phyloP scores from a whole-genome alignment of 2,329 filamentous ascomycete species.

The Botryotinia narcissicola region DNA sequence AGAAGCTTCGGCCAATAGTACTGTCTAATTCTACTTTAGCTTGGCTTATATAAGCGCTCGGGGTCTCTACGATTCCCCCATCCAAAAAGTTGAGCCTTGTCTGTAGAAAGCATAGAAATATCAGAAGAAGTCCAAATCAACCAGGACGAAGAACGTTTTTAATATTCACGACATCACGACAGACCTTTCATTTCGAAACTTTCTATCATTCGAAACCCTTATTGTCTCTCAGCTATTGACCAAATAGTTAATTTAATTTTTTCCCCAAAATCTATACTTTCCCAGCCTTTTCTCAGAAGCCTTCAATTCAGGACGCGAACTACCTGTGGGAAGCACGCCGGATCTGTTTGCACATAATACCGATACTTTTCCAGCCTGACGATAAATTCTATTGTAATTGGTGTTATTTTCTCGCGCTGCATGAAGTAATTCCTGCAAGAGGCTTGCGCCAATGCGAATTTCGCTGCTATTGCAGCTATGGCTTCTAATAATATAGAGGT shows the following conservation, averaged over 20 bases:
- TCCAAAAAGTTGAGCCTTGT: conserved; percentile 16
- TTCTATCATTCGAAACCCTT: conserved; percentile 1
- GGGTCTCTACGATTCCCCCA: not conserved
- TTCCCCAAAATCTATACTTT: not conserved
- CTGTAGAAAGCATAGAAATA: conserved; percentile 7
- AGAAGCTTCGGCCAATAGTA: not conserved
- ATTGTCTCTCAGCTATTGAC: not conserved
- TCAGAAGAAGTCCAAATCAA: not conserved
- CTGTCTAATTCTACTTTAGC: not conserved
- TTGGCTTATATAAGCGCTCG: conserved; percentile 10
- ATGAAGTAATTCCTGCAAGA: conserved; percentile 16
- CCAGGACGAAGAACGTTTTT: conserved; percentile 10
- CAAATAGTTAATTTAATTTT: not conserved
- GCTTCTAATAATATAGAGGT: conserved; percentile 60
- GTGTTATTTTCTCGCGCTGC: conserved; percentile 8
- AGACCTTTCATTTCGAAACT: not conserved
- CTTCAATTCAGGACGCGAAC: not conserved
- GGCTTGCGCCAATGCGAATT: conserved; percentile 33
- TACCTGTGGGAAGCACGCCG: conserved; percentile 3
- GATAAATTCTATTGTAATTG: not conserved
- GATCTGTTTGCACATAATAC: conserved; percentile 3
- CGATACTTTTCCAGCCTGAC: conserved; percentile 7
- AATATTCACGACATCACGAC: conserved; percentile 13
- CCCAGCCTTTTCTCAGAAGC: not conserved
- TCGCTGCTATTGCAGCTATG: conserved; percentile 53